Conservation (phyloP, 169 alveolate genomes). For the Babesia caballi region DNA sequence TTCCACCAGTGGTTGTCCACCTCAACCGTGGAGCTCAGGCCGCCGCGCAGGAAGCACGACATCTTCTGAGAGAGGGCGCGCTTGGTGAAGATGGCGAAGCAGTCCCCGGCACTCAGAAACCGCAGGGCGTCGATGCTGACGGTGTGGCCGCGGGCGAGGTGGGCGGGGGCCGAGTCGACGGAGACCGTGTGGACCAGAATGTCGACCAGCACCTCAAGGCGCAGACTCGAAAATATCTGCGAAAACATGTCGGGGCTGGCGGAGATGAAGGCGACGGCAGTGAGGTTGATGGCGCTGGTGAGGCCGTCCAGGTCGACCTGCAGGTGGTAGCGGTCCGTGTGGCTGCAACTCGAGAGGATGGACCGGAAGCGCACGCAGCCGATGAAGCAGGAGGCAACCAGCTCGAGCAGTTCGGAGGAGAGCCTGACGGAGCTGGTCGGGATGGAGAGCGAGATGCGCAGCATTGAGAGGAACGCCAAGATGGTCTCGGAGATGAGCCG, state of each 20-base stretch:
- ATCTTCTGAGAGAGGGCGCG: constrained; percentile 37
- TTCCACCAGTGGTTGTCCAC: constrained; percentile 57
- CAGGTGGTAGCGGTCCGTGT: constrained; percentile 34
- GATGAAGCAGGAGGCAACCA: constrained; percentile 13
- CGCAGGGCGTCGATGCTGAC: background rate
- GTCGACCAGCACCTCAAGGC: constrained; percentile 22
- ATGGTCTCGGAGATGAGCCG: constrained; percentile 44
- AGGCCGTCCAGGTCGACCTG: constrained; percentile 42
- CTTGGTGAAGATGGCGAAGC: constrained; percentile 58
- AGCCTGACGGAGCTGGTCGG: constrained; percentile 12
- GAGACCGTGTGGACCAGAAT: constrained; percentile 24
- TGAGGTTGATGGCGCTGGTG: constrained; percentile 18
- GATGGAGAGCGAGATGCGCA: constrained; percentile 12
- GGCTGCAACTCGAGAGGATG: background rate
- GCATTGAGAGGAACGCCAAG: constrained; percentile 37
- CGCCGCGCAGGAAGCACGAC: background rate
- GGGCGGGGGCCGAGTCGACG: background rate
- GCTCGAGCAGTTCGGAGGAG: constrained; percentile 29
- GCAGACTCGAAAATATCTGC: constrained; percentile 32
- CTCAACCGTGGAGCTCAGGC: background rate
- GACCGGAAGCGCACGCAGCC: constrained; percentile 14
- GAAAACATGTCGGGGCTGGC: constrained; percentile 20
- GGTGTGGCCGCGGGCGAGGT: background rate
- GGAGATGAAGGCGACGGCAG: constrained; percentile 15
- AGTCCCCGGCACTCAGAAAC: constrained; percentile 7